These are phyloP conservation scores for Coleophoma eucalyptorum DNA, from an alignment of 2,329 filamentous ascomycete species.

Conservation along the genomic window DNA sequence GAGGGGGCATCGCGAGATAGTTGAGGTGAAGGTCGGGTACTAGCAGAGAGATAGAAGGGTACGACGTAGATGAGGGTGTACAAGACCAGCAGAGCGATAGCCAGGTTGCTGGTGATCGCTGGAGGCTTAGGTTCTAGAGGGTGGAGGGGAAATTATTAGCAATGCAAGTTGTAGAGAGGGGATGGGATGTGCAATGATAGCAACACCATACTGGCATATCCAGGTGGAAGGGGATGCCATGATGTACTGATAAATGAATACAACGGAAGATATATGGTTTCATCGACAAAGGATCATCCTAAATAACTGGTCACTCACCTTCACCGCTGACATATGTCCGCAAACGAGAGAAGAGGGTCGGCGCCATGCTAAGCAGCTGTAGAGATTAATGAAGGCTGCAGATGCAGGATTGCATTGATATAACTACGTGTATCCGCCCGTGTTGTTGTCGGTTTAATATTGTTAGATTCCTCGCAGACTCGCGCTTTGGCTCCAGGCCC, in stretches of 20 bases:
- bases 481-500: no score
- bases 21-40: constrained; percentile 73
- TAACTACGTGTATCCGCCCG: neutral
- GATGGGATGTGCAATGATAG: no score
- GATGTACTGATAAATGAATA: neutral
- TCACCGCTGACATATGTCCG: constrained; percentile 18
- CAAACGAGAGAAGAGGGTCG: constrained; percentile 18
- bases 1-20: constrained; percentile 84
- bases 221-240: neutral
- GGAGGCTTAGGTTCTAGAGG: constrained; percentile 20
- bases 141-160: no score
- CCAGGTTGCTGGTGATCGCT: constrained; percentile 17
- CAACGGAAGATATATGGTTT: neutral
- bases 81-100: constrained; percentile 31
- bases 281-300: neutral
- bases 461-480: neutral
- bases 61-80: constrained; percentile 89
- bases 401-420: neutral
- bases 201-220: no score
- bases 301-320: constrained; percentile 11
- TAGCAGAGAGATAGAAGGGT: constrained; percentile 80
- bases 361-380: constrained; percentile 17
- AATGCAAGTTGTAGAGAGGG: no score
- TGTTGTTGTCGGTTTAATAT: neutral
- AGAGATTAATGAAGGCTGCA: no score